Evolutionary conservation across 495 filamentous ascomycete genomes (phyloP).

Genomic region (Ascobolus immersus): DNA sequence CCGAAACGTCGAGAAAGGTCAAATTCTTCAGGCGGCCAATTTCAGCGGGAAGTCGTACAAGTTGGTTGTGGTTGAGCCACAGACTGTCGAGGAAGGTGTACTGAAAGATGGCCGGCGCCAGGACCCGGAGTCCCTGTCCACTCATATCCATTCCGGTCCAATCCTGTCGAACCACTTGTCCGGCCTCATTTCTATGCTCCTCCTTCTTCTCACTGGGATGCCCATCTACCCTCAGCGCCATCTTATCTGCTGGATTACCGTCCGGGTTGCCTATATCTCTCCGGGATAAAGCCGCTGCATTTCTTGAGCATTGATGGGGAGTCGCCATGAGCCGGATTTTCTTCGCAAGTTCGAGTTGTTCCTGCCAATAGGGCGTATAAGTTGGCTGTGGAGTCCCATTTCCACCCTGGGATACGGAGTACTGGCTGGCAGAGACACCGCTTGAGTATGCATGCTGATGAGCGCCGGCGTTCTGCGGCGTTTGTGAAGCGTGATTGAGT

Average conservation of each 20-base stretch:
- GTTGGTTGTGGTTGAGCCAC: slow-evolving; percentile 73
- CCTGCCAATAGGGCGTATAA: slow-evolving; percentile 42
- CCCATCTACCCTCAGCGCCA: slow-evolving; percentile 19
- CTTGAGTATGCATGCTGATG: slow-evolving; percentile 65
- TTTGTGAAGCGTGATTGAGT: slow-evolving; percentile 40
- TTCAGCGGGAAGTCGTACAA: slow-evolving; percentile 44
- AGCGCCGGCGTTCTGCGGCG: slow-evolving; percentile 31
- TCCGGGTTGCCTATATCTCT: slow-evolving; percentile 12
- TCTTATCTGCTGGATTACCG: slow-evolving; percentile 26
- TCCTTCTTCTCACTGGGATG: slow-evolving; percentile 29
- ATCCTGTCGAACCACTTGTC: slow-evolving; percentile 42
- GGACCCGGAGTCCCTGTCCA: slow-evolving; percentile 65
- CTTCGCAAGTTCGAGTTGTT: slow-evolving; percentile 55
- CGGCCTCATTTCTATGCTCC: slow-evolving; percentile 34
- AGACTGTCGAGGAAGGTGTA: slow-evolving; percentile 73
- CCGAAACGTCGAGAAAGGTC: slow-evolving; percentile 58
- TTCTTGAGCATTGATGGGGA: slow-evolving; percentile 39
- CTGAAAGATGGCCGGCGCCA: slow-evolving; percentile 50
- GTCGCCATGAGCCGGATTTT: slow-evolving; percentile 39
- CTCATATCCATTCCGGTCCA: slow-evolving; percentile 85
- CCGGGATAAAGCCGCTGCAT: slow-evolving; percentile 18
- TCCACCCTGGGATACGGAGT: slow-evolving; percentile 42
- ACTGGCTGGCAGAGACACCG: slow-evolving; percentile 34
- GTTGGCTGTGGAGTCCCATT: slow-evolving; percentile 38
- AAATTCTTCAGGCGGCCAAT: slow-evolving; percentile 62